Evolutionary conservation across 2,329 filamentous ascomycete genomes (phyloP), one percentile per base, ranked within the genome.

Genomic region (Exophiala aquamarina): DNA sequence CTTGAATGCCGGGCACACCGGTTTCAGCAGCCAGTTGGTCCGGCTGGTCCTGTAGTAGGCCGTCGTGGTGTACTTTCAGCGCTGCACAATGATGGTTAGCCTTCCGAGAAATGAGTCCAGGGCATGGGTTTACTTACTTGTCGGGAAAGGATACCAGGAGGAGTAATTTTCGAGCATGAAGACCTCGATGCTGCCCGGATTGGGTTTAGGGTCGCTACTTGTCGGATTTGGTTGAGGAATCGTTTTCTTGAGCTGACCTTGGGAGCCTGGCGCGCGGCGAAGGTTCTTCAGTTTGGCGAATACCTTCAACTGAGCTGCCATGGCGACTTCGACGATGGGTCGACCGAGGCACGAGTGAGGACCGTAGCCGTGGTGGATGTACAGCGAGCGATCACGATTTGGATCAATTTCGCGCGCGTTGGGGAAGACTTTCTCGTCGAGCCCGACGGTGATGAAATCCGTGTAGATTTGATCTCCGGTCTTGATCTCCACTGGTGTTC

Each of bases 341-440:
- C 66, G 64, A 31, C 66, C 70, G 2, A 75, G 21, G 47, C 75
- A 78, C 20, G 72, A 66, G 58, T 78, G 74, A 23, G 71, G 67
- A 0, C 73, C 73, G 43, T 69, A 69, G 55, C 72, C 72, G 49
- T 70, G 76, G 15, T 72, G 63, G 1, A 69, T 66, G 21, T 77
- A 70, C 2, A 65, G 58, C 3, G 63, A 63, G 3, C 55, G 57
- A 48, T 70, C 64, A 45, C 75, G 70, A 18, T 67, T 63, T 2
- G 73, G 63, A 31, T 72, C 65, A 51, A 78, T 76, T 44, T 63
- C 60, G 15, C 65, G 59, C 9, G 69, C 67, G 32, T 71, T 64
- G 3, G 64, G 62, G 53, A 70, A 71, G 37, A 61, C 63, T 19
- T 54, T 56, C 34, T 64, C 57, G 35, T 71, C 68, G 32, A 61